phyloP scores from a whole-genome alignment of 2,329 filamentous ascomycete species.

The Falciphora oryzae region DNA sequence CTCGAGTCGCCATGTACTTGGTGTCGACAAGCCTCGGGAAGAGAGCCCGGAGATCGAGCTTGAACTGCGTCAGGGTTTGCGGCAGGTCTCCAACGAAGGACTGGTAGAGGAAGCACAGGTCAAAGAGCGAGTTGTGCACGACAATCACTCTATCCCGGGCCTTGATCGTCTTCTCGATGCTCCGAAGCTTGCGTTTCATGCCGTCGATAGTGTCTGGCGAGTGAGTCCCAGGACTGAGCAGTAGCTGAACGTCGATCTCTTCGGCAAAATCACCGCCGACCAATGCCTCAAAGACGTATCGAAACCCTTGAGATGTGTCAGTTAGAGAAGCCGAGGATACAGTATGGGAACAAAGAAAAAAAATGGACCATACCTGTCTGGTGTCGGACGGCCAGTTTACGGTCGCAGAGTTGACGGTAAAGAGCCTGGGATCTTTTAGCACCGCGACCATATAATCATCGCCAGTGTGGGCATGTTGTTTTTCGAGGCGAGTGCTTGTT shows the following conservation, averaged over 20 bases:
- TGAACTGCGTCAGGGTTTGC: conserved; percentile 46
- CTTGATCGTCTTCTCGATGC: conserved; percentile 24
- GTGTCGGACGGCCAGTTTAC: conserved; percentile 11
- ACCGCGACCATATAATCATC: neutral
- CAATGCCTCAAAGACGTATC: conserved; percentile 29
- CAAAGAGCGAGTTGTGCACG: conserved; percentile 60
- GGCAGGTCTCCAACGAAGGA: conserved; percentile 56
- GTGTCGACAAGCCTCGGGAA: conserved; percentile 53
- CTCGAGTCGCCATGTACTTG: conserved; percentile 66
- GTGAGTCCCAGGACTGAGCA: conserved; percentile 7
- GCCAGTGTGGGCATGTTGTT: neutral
- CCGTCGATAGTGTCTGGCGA: neutral
- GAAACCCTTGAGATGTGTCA: conserved; percentile 13
- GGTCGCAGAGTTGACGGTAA: neutral
- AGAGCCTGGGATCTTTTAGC: neutral
- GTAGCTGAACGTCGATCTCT: conserved; percentile 13
- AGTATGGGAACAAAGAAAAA: neutral
- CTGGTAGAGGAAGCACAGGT: conserved; percentile 58
- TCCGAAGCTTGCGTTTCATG: conserved; percentile 9
- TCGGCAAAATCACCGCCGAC: conserved; percentile 34
- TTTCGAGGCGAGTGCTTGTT: no score
- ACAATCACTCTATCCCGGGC: conserved; percentile 38
- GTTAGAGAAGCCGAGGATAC: neutral
- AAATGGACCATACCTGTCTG: conserved; percentile 16
- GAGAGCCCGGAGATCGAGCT: conserved; percentile 38